Percentiles rank a stretch among this genome's conserved stretches.
These are phyloP conservation scores for Fusarium torreyae DNA, from an alignment of 2,329 filamentous ascomycete species.

Conservation along the genomic window DNA sequence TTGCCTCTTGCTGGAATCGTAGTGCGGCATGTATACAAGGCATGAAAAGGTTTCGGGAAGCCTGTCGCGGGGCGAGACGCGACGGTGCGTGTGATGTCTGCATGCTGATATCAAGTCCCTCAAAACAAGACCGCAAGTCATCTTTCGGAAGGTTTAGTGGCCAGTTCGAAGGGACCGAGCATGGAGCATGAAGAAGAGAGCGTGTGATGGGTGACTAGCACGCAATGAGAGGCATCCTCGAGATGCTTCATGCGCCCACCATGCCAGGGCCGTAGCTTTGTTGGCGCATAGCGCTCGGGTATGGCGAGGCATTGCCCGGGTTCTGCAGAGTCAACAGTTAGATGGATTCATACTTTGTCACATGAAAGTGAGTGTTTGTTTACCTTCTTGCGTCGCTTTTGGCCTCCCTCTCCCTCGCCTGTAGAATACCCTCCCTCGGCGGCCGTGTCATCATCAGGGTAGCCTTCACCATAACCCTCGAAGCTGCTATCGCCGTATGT, in stretches of 20 bases:
- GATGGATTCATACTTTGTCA: constrained; percentile 50
- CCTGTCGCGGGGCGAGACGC: constrained; percentile 28
- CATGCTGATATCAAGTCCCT: constrained; percentile 13
- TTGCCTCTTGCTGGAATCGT: constrained; percentile 49
- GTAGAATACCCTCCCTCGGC: constrained; percentile 77
- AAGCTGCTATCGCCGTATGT: constrained; percentile 82
- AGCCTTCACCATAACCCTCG: constrained; percentile 82
- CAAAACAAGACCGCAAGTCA: constrained; percentile 20
- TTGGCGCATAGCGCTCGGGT: constrained; percentile 62
- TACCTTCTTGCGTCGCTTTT: constrained; percentile 78
- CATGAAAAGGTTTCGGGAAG: constrained; percentile 41
- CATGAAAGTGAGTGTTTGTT: constrained; percentile 11
- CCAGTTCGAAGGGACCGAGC: constrained; percentile 8
- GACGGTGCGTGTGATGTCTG: constrained; percentile 24
- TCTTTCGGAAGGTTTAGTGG: constrained; percentile 33
- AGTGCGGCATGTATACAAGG: constrained; percentile 51
- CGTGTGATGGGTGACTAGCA: background rate
- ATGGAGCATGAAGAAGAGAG: constrained; percentile 13
- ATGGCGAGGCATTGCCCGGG: constrained; percentile 60
- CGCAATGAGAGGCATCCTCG: constrained; percentile 1
- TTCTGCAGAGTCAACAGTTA: constrained; percentile 62
- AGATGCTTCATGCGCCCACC: constrained; percentile 65
- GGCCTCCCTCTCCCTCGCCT: constrained; percentile 77
- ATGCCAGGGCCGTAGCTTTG: constrained; percentile 72
- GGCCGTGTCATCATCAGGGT: constrained; percentile 75